phyloP scores from a whole-genome alignment of 208 protist genomes.

The Acanthamoeba sp. region DNA sequence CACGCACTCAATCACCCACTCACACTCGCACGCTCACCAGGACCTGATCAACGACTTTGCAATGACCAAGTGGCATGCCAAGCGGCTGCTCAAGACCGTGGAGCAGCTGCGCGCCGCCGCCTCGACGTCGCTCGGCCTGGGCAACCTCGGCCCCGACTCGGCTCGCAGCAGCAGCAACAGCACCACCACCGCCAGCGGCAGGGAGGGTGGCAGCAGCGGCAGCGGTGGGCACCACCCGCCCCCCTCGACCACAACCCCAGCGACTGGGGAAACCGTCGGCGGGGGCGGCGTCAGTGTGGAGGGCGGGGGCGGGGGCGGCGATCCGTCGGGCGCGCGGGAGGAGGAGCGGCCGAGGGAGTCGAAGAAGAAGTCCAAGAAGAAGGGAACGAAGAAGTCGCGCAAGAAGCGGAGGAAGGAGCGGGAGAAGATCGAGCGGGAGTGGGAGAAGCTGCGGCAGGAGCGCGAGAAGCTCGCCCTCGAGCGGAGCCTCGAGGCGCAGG shows the following conservation, averaged over 20 bases:
- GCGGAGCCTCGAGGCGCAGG: neutral
- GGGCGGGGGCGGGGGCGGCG: neutral
- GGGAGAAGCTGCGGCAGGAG: constrained; percentile 43
- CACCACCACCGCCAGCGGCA: too few relatives aligned
- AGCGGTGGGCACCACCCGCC: too few relatives aligned
- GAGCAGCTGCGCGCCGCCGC: neutral
- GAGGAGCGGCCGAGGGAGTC: neutral
- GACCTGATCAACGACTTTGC: constrained; percentile 53
- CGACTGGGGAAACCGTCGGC: too few relatives aligned
- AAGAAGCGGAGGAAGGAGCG: constrained; percentile 34
- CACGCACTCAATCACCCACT: neutral
- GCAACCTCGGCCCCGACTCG: too few relatives aligned
- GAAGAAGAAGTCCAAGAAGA: constrained; percentile 30
- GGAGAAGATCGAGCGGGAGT: constrained; percentile 16
- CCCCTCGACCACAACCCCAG: too few relatives aligned
- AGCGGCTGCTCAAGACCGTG: constrained; percentile 23
- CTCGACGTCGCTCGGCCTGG: too few relatives aligned
- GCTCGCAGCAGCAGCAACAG: too few relatives aligned
- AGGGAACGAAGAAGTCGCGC: constrained; percentile 4
- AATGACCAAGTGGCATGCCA: constrained; percentile 68
- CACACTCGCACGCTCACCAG: neutral
- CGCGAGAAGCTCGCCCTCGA: neutral
- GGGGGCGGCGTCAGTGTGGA: neutral
- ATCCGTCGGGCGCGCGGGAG: neutral
- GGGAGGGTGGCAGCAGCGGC: too few relatives aligned